Percentiles rank a stretch among this genome's conserved stretches.
phyloP scores from a whole-genome alignment of 805 yeast genomes.

The Monosporozyma solicola region DNA sequence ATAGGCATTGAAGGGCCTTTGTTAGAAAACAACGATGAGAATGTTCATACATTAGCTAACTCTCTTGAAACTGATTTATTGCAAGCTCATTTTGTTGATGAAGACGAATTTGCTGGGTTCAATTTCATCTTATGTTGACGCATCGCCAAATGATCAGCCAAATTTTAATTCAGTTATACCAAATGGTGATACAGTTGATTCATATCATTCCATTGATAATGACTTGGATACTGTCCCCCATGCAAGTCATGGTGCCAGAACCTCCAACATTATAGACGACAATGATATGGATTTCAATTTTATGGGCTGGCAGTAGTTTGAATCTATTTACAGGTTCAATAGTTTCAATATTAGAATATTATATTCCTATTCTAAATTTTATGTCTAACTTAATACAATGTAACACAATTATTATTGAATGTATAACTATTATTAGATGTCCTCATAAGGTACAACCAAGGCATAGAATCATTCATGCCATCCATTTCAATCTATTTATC shows the following conservation, averaged over 20 bases:
- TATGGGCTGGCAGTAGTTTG: conserved; percentile 17
- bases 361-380: background rate
- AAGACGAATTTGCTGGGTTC: background rate
- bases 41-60: background rate
- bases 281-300: conserved; percentile 20
- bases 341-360: background rate
- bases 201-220: background rate
- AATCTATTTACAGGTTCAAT: background rate
- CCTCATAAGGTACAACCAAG: background rate
- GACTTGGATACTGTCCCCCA: background rate
- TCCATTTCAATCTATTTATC: background rate
- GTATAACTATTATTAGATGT: background rate
- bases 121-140: background rate
- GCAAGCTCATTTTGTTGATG: conserved; percentile 1
- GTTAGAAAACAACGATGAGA: background rate
- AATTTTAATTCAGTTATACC: background rate
- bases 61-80: background rate
- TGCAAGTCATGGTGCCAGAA: background rate
- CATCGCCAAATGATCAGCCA: background rate
- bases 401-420: background rate
- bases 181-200: background rate
- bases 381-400: background rate
- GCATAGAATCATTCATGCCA: background rate
- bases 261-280: conserved; percentile 13
- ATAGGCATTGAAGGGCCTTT: background rate